Conservation (phyloP, 148 eudicot species). For the Camellia sinensis region DNA sequence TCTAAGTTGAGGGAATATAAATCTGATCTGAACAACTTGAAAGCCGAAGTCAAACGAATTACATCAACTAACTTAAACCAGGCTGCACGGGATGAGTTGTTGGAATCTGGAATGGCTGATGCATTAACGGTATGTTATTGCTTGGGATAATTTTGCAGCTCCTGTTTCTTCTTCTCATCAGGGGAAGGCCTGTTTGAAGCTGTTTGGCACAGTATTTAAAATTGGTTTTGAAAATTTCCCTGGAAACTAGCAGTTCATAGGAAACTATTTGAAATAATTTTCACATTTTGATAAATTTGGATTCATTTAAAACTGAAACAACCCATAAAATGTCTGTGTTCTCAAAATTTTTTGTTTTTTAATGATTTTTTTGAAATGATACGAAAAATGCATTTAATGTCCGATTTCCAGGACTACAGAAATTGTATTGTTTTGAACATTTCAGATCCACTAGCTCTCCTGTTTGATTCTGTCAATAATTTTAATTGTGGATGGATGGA, state of each 20-base stretch:
- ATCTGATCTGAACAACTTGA: conserved; percentile 60
- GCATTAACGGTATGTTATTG: conserved; percentile 34
- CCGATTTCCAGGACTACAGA: neutral
- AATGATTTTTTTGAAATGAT: neutral
- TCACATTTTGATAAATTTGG: neutral
- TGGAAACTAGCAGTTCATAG: neutral
- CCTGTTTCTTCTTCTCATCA: neutral
- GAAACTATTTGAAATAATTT: neutral
- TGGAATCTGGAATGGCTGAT: conserved; percentile 66
- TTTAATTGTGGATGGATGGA: conserved; percentile 8
- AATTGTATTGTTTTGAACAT: neutral
- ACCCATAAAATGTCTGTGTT: neutral
- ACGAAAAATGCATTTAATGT: neutral
- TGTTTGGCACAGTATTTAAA: neutral
- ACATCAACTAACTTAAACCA: conserved; percentile 40
- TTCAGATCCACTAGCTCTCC: neutral
- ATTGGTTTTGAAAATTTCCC: neutral
- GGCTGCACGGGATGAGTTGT: conserved; percentile 52
- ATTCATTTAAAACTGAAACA: neutral
- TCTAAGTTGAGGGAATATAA: conserved; percentile 59
- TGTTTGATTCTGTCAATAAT: neutral
- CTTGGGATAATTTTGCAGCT: neutral
- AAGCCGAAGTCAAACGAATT: conserved; percentile 50
- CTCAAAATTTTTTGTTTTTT: neutral
- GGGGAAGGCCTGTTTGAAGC: neutral